Evolutionary conservation across 306 rosid species (phyloP).

Genomic region (Fragaria vesca): DNA sequence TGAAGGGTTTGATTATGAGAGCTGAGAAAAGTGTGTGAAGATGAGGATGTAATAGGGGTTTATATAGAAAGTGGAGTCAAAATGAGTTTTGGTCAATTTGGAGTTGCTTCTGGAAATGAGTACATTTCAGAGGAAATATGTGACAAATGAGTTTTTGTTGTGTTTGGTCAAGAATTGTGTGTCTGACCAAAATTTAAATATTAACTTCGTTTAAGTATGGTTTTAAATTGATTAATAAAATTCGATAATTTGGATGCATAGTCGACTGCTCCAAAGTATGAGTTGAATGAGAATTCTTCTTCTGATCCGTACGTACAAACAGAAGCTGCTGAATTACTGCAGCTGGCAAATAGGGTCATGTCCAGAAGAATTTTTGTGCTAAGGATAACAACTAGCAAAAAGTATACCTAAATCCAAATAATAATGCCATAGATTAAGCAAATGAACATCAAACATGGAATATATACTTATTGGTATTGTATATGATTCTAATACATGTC

Average conservation of each 20-base stretch:
- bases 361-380: not conserved
- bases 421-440: not conserved
- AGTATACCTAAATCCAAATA: not conserved
- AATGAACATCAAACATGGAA: not conserved
- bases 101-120: not conserved
- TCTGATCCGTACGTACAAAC: not conserved
- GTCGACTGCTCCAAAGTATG: not conserved
- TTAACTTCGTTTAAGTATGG: not conserved
- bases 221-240: not conserved
- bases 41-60: not conserved
- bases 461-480: not conserved
- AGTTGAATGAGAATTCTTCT: not conserved
- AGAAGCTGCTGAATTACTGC: not conserved
- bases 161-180: not conserved
- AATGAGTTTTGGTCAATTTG: not conserved
- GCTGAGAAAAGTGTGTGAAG: not conserved
- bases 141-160: not conserved
- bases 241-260: not conserved
- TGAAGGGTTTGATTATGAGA: not conserved
- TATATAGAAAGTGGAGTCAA: slow-evolving; percentile 5
- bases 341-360: not conserved
- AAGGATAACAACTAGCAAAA: not conserved
- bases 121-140: not conserved
- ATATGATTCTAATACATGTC: too few relatives aligned
- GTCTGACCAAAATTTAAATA: not conserved